Percentiles rank a stretch among this genome's conserved stretches.
phyloP scores from a whole-genome alignment of 495 filamentous ascomycete genomes.

The Aspergillus diversus region DNA sequence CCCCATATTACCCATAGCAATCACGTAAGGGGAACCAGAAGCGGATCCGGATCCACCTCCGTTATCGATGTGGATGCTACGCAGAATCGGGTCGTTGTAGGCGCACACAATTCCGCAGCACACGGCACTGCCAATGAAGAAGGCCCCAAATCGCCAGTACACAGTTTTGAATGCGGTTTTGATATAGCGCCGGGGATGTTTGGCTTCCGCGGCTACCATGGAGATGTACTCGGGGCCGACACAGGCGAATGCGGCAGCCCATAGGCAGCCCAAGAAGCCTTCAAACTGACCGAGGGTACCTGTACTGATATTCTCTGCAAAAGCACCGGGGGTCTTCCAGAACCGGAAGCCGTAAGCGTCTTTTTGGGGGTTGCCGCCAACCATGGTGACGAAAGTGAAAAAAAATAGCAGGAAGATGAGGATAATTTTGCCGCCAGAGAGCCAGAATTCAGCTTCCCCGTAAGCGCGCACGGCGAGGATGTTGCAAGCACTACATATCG shows the following conservation, averaged over 20 bases:
- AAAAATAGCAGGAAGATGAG: constrained; percentile 62
- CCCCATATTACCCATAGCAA: constrained; percentile 60
- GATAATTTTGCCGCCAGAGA: constrained; percentile 67
- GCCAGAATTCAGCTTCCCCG: constrained; percentile 70
- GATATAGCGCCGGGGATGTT: constrained; percentile 60
- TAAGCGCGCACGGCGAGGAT: constrained; percentile 63
- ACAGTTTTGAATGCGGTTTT: constrained; percentile 70
- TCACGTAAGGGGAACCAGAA: constrained; percentile 65
- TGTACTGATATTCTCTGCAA: constrained; percentile 54
- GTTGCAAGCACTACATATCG: constrained; percentile 23
- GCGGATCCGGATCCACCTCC: constrained; percentile 56
- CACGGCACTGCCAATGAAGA: constrained; percentile 73
- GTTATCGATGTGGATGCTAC: background rate
- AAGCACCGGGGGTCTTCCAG: constrained; percentile 33
- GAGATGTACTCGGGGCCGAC: constrained; percentile 75
- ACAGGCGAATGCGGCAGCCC: constrained; percentile 38
- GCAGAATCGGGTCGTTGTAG: constrained; percentile 56
- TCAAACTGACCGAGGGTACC: constrained; percentile 69
- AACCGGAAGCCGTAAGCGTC: constrained; percentile 76
- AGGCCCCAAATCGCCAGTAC: constrained; percentile 69
- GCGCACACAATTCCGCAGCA: constrained; percentile 69
- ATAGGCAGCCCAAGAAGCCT: constrained; percentile 71
- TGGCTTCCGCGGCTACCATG: constrained; percentile 77
- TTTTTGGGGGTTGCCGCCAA: constrained; percentile 69
- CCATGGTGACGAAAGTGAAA: constrained; percentile 57